Conservation (phyloP, 2,329 filamentous ascomycete genomes). For the Pezicula radicicola region DNA sequence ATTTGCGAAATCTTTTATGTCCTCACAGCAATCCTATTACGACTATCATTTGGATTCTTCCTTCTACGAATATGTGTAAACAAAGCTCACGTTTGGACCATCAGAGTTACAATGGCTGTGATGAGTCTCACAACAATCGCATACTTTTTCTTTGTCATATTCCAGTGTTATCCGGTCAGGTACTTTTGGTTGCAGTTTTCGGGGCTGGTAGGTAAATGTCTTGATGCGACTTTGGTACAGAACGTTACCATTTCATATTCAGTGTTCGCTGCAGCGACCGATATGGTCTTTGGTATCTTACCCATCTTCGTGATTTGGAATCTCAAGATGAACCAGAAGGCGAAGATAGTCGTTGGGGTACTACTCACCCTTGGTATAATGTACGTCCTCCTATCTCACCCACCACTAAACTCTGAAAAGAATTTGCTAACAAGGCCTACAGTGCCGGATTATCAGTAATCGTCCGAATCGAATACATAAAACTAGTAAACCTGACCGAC, state of each 20-base stretch:
- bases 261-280: constrained; percentile 4
- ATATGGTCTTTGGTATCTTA: constrained; percentile 12
- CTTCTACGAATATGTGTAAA: constrained; percentile 7
- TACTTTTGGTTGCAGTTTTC: constrained; percentile 15
- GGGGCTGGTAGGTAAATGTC: constrained; percentile 4
- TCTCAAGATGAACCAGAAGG: constrained; percentile 12
- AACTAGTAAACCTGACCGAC: neutral
- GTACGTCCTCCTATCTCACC: constrained; percentile 1
- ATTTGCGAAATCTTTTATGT: constrained; percentile 9
- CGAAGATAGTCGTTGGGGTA: constrained; percentile 8
- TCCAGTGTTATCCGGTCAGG: constrained; percentile 9
- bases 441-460: constrained; percentile 15
- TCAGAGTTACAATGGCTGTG: constrained; percentile 5
- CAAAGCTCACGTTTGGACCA: constrained; percentile 5
- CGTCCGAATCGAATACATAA: constrained; percentile 12
- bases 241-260: constrained; percentile 6
- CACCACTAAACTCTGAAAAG: neutral
- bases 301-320: constrained; percentile 14
- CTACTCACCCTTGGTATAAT: constrained; percentile 11
- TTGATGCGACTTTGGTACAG: neutral
- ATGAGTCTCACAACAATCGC: constrained; percentile 6
- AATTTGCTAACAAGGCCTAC: too few relatives aligned
- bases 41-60: constrained; percentile 16
- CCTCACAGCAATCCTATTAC: constrained; percentile 13
- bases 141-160: constrained; percentile 11